A percentile compares a stretch with the other conserved stretches of the same genome.
phyloP scores from a whole-genome alignment of 2,329 filamentous ascomycete genomes.

The Fusarium heterosporum region DNA sequence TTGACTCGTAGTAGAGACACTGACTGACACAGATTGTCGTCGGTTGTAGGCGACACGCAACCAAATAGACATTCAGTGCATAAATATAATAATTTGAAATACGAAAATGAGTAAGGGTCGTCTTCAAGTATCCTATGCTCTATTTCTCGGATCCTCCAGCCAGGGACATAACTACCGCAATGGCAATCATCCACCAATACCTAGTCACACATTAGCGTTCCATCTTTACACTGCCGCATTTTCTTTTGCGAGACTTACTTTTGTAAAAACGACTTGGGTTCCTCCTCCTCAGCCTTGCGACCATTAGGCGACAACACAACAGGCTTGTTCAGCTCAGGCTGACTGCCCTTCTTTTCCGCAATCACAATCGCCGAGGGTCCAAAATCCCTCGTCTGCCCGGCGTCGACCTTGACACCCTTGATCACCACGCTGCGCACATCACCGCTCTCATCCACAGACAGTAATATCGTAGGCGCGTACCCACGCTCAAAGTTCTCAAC shows the following conservation, averaged over 20 bases:
- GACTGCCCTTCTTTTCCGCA: constrained; percentile 61
- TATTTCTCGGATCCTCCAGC: constrained; percentile 67
- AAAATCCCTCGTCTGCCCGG: constrained; percentile 73
- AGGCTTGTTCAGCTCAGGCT: constrained; percentile 72
- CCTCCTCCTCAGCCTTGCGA: constrained; percentile 64
- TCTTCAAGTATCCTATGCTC: constrained; percentile 40
- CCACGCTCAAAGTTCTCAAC: constrained; percentile 71
- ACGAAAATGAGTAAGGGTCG: background rate
- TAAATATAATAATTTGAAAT: background rate
- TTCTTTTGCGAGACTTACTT: constrained; percentile 62
- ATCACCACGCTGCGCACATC: constrained; percentile 63
- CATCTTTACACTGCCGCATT: background rate
- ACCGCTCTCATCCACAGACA: constrained; percentile 61
- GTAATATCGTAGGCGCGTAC: constrained; percentile 67
- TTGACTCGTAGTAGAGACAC: background rate
- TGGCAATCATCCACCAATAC: constrained; percentile 75
- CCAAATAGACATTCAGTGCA: background rate
- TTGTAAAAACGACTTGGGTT: constrained; percentile 74
- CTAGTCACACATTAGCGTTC: constrained; percentile 57
- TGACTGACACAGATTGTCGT: background rate
- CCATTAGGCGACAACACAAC: constrained; percentile 71
- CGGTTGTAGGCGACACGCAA: background rate
- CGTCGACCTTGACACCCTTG: constrained; percentile 70
- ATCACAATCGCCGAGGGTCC: constrained; percentile 68
- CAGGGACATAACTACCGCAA: constrained; percentile 65